Evolutionary conservation across 2,329 filamentous ascomycete genomes (phyloP).

Genomic region (Acarospora socialis): DNA sequence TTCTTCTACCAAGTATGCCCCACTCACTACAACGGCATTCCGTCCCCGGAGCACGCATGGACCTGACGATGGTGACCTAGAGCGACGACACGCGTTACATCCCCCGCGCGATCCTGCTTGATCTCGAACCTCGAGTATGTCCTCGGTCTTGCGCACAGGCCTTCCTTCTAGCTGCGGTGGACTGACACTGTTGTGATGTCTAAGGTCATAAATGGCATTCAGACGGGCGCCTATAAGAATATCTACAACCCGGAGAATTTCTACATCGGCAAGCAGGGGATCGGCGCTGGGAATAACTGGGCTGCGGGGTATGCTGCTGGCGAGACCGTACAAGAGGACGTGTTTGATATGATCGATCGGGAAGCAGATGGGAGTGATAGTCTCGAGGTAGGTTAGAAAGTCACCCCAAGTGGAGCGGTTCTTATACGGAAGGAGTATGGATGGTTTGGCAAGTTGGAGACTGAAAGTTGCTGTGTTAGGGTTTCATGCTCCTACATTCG

Average conservation of each 20-base stretch:
- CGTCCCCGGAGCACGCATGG: not conserved
- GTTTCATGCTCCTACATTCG: conserved; percentile 97
- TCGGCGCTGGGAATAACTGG: conserved; percentile 96
- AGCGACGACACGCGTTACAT: conserved; percentile 98
- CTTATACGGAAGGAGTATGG: not conserved
- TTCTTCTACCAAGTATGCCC: conserved; percentile 71
- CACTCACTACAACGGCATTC: not conserved
- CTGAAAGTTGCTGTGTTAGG: conserved; percentile 32
- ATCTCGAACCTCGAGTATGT: conserved; percentile 75
- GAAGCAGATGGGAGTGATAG: conserved; percentile 97
- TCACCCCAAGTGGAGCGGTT: not conserved
- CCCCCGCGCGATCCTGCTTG: conserved; percentile 84
- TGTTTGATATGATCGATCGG: conserved; percentile 98
- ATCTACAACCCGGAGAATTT: conserved; percentile 99
- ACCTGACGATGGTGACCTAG: conserved; percentile 27
- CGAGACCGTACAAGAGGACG: conserved; percentile 83
- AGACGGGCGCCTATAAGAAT: conserved; percentile 87
- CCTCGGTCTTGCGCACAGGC: conserved; percentile 1
- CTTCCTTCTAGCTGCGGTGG: not conserved
- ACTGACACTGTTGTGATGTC: not conserved
- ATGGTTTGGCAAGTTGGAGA: conserved; percentile 4
- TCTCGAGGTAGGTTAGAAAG: conserved; percentile 60
- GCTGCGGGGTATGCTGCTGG: conserved; percentile 90
- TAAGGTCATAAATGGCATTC: conserved; percentile 77
- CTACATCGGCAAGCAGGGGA: conserved; percentile 85